A percentile compares a stretch with the other conserved stretches of the same genome.
These are phyloP conservation scores for Thelonectria discophora DNA, from an alignment of 2,329 filamentous ascomycete species.

Conservation along the genomic window DNA sequence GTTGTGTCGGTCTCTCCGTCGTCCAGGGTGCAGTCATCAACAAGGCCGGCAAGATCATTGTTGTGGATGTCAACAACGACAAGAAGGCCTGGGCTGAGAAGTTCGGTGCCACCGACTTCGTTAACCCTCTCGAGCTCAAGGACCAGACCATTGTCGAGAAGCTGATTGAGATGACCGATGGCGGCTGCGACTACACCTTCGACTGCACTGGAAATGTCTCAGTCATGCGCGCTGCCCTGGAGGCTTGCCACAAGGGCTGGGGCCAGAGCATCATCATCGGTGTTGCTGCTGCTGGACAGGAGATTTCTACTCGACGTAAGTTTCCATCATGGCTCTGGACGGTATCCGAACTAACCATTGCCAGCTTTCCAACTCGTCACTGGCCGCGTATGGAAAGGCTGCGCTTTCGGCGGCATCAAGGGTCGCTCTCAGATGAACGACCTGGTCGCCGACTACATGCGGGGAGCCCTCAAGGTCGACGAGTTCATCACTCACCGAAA, in stretches of 20 bases:
- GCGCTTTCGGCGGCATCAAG: constrained; percentile 98
- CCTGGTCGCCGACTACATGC: constrained; percentile 89
- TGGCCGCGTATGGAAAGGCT: constrained; percentile 96
- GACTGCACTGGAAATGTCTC: constrained; percentile 98
- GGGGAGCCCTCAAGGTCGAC: constrained; percentile 92
- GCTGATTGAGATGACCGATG: constrained; percentile 96
- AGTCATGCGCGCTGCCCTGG: constrained; percentile 94
- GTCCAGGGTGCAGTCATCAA: constrained; percentile 92
- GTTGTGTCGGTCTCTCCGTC: constrained; percentile 94
- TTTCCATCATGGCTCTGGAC: constrained; percentile 38
- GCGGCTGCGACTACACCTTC: constrained; percentile 98
- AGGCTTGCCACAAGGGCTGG: constrained; percentile 99
- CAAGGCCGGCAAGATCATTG: constrained; percentile 80
- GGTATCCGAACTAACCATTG: constrained; percentile 35
- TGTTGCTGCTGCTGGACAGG: constrained; percentile 94
- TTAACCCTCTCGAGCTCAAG: constrained; percentile 86
- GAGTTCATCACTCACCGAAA: constrained; percentile 99
- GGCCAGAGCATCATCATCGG: constrained; percentile 98
- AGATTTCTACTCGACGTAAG: constrained; percentile 93
- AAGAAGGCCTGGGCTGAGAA: constrained; percentile 94
- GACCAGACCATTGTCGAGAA: constrained; percentile 88
- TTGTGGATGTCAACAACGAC: constrained; percentile 78
- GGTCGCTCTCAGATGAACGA: constrained; percentile 89
- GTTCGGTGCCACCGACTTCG: constrained; percentile 96
- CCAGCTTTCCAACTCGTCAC: constrained; percentile 98